Evolutionary conservation across 257 asterid genomes (phyloP), one percentile per base, ranked within the genome.

Genomic region (Euphrasia confusa): DNA sequence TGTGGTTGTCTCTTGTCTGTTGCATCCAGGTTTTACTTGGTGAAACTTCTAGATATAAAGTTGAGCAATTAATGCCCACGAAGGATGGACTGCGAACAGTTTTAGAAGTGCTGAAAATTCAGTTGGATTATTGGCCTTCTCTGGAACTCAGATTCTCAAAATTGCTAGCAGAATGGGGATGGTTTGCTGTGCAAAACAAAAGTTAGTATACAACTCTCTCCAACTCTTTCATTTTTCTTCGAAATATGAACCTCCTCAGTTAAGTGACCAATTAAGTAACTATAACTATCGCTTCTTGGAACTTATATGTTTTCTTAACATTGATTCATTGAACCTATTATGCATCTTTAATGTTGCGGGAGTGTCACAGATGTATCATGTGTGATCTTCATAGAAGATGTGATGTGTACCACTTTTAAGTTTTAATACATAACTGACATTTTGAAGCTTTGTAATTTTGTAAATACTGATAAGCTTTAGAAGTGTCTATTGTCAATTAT

Each of bases 11-110:
- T 72, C 68, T 66, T 64, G 39, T 62, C 60, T 72, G 70, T 66
- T 64, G 39, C 65, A 58, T 77, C 66, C 79, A 92, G 99, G 95
- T 89, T 67, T 78, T 92, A 76, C 86, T 92, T 65, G 96, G 99
- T 74, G 99, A 86, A 75, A 68, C 61, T 74, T 75, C 81, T 12
- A 65, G 55, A 68, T 70, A 66, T 60, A 66, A 80, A 58, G 24
- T 66, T 70, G 93, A 78, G 39, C 67, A 69, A 47, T 49, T 75
- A 65, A 54, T 75, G 26, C 99, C 99, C 60, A 80, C 93, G 49
- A 84, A 65, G 69, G 71, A 90, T 65, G 97, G 97, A 58, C 49
- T 89, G 69, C 88, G 78, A 63, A 80, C 93, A 44, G 78, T 86
- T 71, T 70, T 78, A 45, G 95, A 89, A 59, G 99, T 92, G 55